These are phyloP conservation scores for Filosporella fistucella DNA, from an alignment of 495 filamentous ascomycete species.

Conservation along the genomic window DNA sequence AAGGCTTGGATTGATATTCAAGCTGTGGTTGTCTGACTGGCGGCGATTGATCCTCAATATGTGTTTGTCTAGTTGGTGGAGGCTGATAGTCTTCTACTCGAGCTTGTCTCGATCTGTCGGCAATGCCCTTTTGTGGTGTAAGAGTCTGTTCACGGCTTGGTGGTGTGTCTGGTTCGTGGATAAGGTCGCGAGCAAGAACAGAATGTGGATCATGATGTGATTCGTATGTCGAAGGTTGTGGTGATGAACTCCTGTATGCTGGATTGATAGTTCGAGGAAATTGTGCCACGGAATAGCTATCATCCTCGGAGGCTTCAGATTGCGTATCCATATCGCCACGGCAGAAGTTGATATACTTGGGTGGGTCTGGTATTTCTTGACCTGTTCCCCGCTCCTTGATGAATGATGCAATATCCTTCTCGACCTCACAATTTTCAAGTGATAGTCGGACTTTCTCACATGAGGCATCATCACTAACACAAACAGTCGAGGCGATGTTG, in stretches of 20 bases:
- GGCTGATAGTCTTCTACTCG: constrained; percentile 18
- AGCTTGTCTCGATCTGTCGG: constrained; percentile 20
- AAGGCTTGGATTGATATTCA: constrained; percentile 4
- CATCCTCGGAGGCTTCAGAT: constrained; percentile 80
- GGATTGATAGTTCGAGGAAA: constrained; percentile 95
- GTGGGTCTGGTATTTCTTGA: constrained; percentile 94
- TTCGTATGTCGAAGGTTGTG: constrained; percentile 71
- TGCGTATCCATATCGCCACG: constrained; percentile 80
- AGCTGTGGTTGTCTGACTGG: constrained; percentile 5
- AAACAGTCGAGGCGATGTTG: constrained; percentile 97
- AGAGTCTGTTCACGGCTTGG: constrained; percentile 47
- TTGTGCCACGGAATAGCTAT: constrained; percentile 87
- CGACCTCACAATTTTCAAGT: constrained; percentile 91
- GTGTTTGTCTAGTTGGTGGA: constrained; percentile 6
- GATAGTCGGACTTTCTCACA: constrained; percentile 97
- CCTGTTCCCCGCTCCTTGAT: constrained; percentile 89
- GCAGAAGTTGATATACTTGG: constrained; percentile 98
- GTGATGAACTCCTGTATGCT: constrained; percentile 88
- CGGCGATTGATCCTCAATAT: constrained; percentile 7
- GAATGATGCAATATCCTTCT: constrained; percentile 88
- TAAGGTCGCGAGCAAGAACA: constrained; percentile 58
- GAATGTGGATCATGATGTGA: constrained; percentile 83
- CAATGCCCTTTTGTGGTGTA: constrained; percentile 45
- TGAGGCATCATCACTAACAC: constrained; percentile 94
- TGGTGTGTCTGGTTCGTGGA: constrained; percentile 40